These are phyloP conservation scores for Naganishia sp. DNA, from an alignment of 1,284 basidiomycete species.

Conservation along the genomic window DNA sequence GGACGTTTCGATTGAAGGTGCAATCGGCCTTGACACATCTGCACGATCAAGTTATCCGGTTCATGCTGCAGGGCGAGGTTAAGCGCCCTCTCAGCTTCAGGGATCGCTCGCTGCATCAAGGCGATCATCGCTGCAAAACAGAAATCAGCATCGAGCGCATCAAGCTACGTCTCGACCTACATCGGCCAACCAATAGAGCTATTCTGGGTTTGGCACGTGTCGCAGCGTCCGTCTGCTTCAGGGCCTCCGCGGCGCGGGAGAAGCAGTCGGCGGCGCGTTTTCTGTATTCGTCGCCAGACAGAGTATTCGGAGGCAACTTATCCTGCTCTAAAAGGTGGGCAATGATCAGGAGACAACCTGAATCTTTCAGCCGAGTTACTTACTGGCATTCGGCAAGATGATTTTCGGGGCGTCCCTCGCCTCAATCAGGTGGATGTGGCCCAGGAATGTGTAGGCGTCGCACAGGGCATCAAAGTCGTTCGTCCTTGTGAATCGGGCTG, in stretches of 20 bases:
- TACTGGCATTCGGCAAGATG: slow-evolving; percentile 70
- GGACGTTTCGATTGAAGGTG: slow-evolving; percentile 26
- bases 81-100: slow-evolving; percentile 75
- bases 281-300: slow-evolving; percentile 39
- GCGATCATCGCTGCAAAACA: slow-evolving; percentile 67
- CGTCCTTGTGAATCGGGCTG: neutral
- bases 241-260: slow-evolving; percentile 20
- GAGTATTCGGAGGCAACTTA: slow-evolving; percentile 62
- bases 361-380: slow-evolving; percentile 44
- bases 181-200: slow-evolving; percentile 43
- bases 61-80: slow-evolving; percentile 75
- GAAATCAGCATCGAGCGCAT: neutral
- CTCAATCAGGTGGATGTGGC: slow-evolving; percentile 75
- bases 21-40: slow-evolving; percentile 57
- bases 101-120: slow-evolving; percentile 74
- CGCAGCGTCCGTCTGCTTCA: slow-evolving; percentile 58
- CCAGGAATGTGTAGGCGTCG: slow-evolving; percentile 74
- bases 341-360: neutral
- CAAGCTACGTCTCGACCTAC: slow-evolving; percentile 33
- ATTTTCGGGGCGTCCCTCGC: slow-evolving; percentile 79
- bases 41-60: slow-evolving; percentile 77
- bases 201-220: slow-evolving; percentile 69
- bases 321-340: slow-evolving; percentile 64
- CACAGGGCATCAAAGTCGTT: slow-evolving; percentile 26
- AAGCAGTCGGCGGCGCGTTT: slow-evolving; percentile 25